phyloP scores from a whole-genome alignment of 75 land plant species.

The Cupressus sempervirens region DNA sequence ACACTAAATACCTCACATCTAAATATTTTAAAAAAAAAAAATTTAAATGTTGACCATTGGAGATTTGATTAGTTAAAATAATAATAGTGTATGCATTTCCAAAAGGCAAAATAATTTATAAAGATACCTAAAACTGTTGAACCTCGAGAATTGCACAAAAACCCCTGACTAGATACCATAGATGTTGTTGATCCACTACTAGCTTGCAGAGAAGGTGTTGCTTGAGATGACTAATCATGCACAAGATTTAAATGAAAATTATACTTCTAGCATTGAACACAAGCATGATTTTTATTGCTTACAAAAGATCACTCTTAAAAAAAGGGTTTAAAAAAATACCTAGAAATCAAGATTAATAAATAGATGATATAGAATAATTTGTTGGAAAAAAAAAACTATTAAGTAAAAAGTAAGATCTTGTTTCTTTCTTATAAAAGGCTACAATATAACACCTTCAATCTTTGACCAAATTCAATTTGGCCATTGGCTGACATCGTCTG shows the following conservation, averaged over 20 bases:
- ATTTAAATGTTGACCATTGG: not conserved
- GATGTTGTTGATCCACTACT: constrained; percentile 14
- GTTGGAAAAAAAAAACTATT: not conserved
- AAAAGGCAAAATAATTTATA: not conserved
- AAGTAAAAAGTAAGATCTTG: not conserved
- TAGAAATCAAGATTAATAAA: not conserved
- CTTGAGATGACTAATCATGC: constrained; percentile 19
- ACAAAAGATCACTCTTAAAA: too few relatives aligned
- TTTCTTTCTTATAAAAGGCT: not conserved
- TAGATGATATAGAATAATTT: not conserved
- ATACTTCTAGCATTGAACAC: too few relatives aligned
- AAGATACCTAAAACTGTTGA: constrained; percentile 32
- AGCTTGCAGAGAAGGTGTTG: constrained; percentile 27
- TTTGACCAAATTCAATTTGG: constrained; percentile 12
- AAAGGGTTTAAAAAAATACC: not conserved
- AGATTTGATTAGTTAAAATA: not conserved
- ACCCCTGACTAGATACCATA: constrained; percentile 27
- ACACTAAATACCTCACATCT: too few relatives aligned
- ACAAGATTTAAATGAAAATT: not conserved
- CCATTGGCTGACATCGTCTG: constrained; percentile 21
- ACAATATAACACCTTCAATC: constrained; percentile 38
- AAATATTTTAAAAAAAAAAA: too few relatives aligned
- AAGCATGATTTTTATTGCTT: not conserved
- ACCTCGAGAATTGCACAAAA: constrained; percentile 36
- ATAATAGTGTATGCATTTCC: not conserved